Evolutionary conservation across 2,329 filamentous ascomycete genomes (phyloP), one percentile per base, ranked within the genome.

Genomic region (Eutypella sp.): DNA sequence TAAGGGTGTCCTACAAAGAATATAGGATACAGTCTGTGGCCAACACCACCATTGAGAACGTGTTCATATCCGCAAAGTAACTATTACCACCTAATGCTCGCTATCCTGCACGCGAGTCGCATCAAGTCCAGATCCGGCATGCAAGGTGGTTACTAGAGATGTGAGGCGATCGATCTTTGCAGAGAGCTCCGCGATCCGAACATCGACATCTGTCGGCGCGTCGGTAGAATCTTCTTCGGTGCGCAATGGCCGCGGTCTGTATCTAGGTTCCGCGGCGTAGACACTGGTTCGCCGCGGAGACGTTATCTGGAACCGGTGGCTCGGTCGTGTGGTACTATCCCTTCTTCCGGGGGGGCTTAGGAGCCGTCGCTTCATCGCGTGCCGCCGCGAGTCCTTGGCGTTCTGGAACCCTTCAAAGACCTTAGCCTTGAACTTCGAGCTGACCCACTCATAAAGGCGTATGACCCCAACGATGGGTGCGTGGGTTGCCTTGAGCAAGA

Each of bases 391-490:
- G 3, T 73, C 79, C 56, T 70, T 72, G 64, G 74, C 77, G 23
- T 67, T 71, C 47, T 68, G 69, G 51, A 70, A 75, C 42, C 72
- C 71, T 42, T 73, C 71, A 11, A 63, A 56, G 11, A 60, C 50
- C 22, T 55, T 55, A 10, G 60, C 50, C 22, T 55, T 55, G 7
- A 68, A 56, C 42, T 67, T 69, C 46, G 64, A 63, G 19, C 66
- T 64, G 39, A 78, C 51, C 56, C 70, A 69, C 65, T 89, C 85
- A 61, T 85, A 89, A n/a, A 74, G 58, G 63, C 79, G 76, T 53
- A 91, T 90, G 39, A 74, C 68, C n/a, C 67, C 78, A 23, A 90
- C 84, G 50, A 88, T 81, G 25, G 87, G 86, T 40, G 80, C 69
- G 56, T 84, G 82, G 0, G 81, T 84, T 4, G 72, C 69, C 55